These are phyloP conservation scores for Emergomyces pasteurianus DNA, from an alignment of 2,329 filamentous ascomycete genomes.

Conservation along the genomic window DNA sequence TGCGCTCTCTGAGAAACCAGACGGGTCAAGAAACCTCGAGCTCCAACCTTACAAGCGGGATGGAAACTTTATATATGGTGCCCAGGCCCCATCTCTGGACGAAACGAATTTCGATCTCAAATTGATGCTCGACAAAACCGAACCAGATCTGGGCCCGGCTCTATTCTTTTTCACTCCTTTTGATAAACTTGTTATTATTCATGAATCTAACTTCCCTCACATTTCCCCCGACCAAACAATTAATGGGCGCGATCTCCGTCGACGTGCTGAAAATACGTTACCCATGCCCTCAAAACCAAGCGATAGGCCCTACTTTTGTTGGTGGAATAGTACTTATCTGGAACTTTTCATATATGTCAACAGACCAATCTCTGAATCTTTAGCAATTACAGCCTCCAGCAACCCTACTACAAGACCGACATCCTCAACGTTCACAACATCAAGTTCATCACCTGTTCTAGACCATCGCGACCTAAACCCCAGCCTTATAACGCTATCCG, in stretches of 20 bases:
- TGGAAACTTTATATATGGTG: constrained; percentile 44
- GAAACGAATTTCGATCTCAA: constrained; percentile 35
- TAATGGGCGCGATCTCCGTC: constrained; percentile 11
- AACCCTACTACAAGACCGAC: constrained; percentile 6
- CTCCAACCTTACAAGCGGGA: constrained; percentile 29
- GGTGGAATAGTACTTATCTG: constrained; percentile 55
- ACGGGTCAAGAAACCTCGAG: constrained; percentile 21
- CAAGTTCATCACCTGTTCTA: constrained; percentile 8
- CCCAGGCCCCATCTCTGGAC: constrained; percentile 44
- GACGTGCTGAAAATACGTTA: constrained; percentile 15
- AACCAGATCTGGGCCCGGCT: constrained; percentile 46
- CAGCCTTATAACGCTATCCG: background rate
- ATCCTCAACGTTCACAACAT: constrained; percentile 13
- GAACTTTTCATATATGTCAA: constrained; percentile 57
- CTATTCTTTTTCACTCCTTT: constrained; percentile 52
- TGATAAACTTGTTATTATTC: constrained; percentile 51
- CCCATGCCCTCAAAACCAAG: constrained; percentile 37
- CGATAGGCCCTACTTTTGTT: constrained; percentile 57
- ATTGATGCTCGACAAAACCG: constrained; percentile 47
- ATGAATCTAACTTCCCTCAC: constrained; percentile 23
- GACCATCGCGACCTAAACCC: constrained; percentile 13
- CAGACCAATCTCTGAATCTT: background rate
- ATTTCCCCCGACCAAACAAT: constrained; percentile 5
- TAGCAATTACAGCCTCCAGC: constrained; percentile 4
- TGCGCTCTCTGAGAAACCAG: constrained; percentile 14